Conservation (phyloP, 805 yeast genomes). For the Metschnikowia borealis region DNA sequence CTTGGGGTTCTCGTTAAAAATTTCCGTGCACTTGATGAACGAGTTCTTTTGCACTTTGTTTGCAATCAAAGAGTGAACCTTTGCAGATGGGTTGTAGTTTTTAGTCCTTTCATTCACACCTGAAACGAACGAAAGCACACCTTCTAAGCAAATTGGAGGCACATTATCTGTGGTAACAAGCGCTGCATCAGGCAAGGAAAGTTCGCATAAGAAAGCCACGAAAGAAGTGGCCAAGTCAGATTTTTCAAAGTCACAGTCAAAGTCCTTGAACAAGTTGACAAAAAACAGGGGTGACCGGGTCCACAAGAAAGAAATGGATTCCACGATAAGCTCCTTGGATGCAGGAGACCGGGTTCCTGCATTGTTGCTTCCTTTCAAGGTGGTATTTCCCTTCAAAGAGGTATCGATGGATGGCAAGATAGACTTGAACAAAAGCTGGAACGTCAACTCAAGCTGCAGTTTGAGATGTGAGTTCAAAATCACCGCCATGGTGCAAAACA, state of each 20-base stretch:
- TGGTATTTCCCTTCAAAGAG: constrained; percentile 15
- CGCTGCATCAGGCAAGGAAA: constrained; percentile 86
- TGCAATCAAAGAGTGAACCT: constrained; percentile 31
- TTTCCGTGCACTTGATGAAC: constrained; percentile 69
- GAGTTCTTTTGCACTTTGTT: constrained; percentile 61
- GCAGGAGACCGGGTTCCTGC: constrained; percentile 31
- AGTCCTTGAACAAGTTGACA: constrained; percentile 70
- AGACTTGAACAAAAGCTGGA: constrained; percentile 59
- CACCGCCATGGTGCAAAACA: constrained; percentile 68
- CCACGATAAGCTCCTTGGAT: constrained; percentile 78
- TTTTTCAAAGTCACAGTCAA: constrained; percentile 88
- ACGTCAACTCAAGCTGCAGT: constrained; percentile 74
- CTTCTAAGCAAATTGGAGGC: constrained; percentile 92
- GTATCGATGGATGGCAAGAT: constrained; percentile 38
- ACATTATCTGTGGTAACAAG: constrained; percentile 73
- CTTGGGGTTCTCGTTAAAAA: constrained; percentile 75
- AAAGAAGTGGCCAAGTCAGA: constrained; percentile 68
- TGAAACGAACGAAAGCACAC: constrained; percentile 66
- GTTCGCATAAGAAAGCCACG: constrained; percentile 65
- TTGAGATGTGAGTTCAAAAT: constrained; percentile 64
- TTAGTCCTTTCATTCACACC: constrained; percentile 54
- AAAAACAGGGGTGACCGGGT: constrained; percentile 74
- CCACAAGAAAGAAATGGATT: constrained; percentile 79
- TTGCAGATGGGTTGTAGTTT: constrained; percentile 8
- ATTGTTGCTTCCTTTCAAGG: constrained; percentile 7